Base-by-base conservation (phyloP, 2,329 filamentous ascomycete genomes). In the Metarhizium robertsii region DNA sequence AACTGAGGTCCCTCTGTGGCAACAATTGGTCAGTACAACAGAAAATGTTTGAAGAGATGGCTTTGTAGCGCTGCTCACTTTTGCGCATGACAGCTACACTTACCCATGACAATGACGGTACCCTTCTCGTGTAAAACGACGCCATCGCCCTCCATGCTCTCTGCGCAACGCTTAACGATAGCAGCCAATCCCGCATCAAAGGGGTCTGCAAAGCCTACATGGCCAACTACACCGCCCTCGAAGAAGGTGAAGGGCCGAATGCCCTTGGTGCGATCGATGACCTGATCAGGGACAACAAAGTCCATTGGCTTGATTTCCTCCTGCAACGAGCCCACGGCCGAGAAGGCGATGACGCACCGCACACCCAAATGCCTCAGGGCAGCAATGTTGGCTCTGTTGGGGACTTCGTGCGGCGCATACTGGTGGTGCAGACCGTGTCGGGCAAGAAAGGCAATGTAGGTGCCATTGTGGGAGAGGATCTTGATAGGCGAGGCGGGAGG, bases 201-300 rank as follows among this genome's bases (percentile, higher is more conserved):
- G 1, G 94, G 94, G 69, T 97, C 94, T 30, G 90, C 94, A 69
- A 99, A 97, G 49, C 91, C 89, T 48, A 97, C 88, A 71, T 99
- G 94, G 42, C 89, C 90, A 16, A 99, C 94, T 61, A 96, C 83
- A 34, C 94, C 94, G 62, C 83, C 84, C 73, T 92, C 89, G 69
- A 97, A 99, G 77, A 96, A 99, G 30, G 94, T 97, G 71, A 92
- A 96, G 2, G 92, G 91, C 7, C 94, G 81, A 60, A 96, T 79
- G 54, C 92, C 94, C 81, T 96, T 97, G 62, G 92, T 97, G 60
- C 92, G 89, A 76, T 99, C 94, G 69, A 97, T 96, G 70, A 95
- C 83, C 77, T 99, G 94, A 73, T 96, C 91, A 0, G 92, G 94
- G 13, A 99, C 81, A 53, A 97, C 89, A 71, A 99, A 99, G 77